These are phyloP conservation scores for Penicillium hordei DNA, from an alignment of 2,329 filamentous ascomycete species.

Conservation along the genomic window DNA sequence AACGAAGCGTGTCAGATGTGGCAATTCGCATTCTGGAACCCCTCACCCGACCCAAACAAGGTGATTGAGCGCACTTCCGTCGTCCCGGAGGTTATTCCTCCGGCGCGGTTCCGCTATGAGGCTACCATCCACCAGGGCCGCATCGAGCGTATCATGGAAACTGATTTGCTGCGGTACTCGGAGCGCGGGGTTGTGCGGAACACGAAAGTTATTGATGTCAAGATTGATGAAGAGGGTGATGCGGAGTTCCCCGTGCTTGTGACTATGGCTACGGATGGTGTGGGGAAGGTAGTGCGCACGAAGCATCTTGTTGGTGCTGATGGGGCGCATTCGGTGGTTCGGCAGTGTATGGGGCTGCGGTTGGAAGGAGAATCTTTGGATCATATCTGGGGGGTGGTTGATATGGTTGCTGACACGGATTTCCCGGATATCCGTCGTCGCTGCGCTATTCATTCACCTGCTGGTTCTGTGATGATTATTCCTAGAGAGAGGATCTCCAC, in stretches of 20 bases:
- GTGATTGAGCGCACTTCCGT: slow-evolving; percentile 63
- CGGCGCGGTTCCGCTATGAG: slow-evolving; percentile 68
- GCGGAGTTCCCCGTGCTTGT: slow-evolving; percentile 37
- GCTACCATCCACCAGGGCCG: slow-evolving; percentile 69
- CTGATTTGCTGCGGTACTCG: slow-evolving; percentile 62
- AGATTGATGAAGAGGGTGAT: slow-evolving; percentile 52
- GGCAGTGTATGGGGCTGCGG: slow-evolving; percentile 51
- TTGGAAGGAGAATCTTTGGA: slow-evolving; percentile 68
- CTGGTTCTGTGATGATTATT: slow-evolving; percentile 77
- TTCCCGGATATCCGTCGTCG: slow-evolving; percentile 80
- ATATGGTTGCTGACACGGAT: slow-evolving; percentile 68
- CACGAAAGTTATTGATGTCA: slow-evolving; percentile 63
- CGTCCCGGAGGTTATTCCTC: slow-evolving; percentile 55
- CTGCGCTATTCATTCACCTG: slow-evolving; percentile 70
- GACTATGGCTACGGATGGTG: slow-evolving; percentile 28
- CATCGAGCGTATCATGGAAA: slow-evolving; percentile 69
- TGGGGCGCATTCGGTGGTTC: slow-evolving; percentile 67
- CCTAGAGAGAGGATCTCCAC: slow-evolving; percentile 62
- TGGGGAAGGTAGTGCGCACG: slow-evolving; percentile 50
- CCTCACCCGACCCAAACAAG: slow-evolving; percentile 45
- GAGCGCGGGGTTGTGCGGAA: slow-evolving; percentile 59
- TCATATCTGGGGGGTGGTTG: slow-evolving; percentile 74
- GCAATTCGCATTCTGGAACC: slow-evolving; percentile 65
- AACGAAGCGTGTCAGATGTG: slow-evolving; percentile 45
- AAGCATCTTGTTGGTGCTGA: slow-evolving; percentile 73